Evolutionary conservation across 164 flowering plant species (phyloP).

Genomic region (Nelumbo lutea): DNA sequence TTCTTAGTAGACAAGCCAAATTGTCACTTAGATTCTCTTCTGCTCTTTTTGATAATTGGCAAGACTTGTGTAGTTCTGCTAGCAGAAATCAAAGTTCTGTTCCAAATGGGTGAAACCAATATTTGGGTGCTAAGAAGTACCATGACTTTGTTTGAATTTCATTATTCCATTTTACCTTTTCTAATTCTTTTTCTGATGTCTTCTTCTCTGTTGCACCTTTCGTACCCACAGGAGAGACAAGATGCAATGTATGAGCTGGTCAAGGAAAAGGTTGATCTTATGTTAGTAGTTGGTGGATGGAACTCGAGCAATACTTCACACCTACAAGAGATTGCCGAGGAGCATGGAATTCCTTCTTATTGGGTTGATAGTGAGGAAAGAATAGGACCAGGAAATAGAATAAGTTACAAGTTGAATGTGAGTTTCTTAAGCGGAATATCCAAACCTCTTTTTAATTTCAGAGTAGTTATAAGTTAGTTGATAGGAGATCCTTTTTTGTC

Average conservation of each 20-base stretch:
- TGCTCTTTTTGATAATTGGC: too few species aligned
- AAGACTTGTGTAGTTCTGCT: too few species aligned
- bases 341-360: constrained; percentile 85
- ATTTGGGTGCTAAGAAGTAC: too few species aligned
- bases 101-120: too few species aligned
- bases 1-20: too few species aligned
- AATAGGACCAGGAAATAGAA: constrained; percentile 93
- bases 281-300: constrained; percentile 95
- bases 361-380: constrained; percentile 90
- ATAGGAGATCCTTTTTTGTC: neutral
- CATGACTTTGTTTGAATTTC: too few species aligned
- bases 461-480: neutral
- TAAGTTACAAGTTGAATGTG: constrained; percentile 72
- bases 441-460: too few species aligned
- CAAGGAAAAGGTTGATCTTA: constrained; percentile 73
- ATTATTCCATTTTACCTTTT: too few species aligned
- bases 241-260: constrained; percentile 94
- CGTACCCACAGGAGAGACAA: constrained; percentile 76
- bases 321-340: constrained; percentile 93
- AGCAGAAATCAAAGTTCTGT: too few species aligned
- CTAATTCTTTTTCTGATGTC: too few species aligned
- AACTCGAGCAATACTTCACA: constrained; percentile 97
- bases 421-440: constrained; percentile 11
- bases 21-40: too few species aligned
- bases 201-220: neutral